Base-by-base conservation (phyloP, 1,139 yeast genomes). In the Suhomyces maxii region DNA sequence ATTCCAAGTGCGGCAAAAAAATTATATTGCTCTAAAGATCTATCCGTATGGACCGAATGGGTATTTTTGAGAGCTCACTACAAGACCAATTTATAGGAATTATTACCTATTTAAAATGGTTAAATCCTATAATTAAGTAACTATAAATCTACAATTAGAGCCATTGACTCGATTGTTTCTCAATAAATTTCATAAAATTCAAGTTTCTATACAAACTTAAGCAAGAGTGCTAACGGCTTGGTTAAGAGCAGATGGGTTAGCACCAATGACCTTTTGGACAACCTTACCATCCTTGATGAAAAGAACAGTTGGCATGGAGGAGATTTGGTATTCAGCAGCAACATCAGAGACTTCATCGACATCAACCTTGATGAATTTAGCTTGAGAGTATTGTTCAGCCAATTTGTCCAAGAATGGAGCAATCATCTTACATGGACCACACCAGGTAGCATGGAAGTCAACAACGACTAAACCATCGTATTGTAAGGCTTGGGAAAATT, bases 341-440 rank as follows among this genome's bases (percentile, higher is more conserved):
- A 89, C 79, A 23, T 82, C 85, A 40, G 86, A 78, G 55, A 83
- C 74, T 64, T 84, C 83, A 63, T 90, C 96, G 53, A 89, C 95
- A 61, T 89, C 96, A 48, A 89, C 80, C 77, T 89, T 89, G 78
- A 81, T 76, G 79, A 90, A 89, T 58, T 76, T 79, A 56, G 85
- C 91, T 41, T 73, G 68, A 33, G 68, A 42, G 67, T 70, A 70
- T 58, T 73, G 73, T 14, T 56, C 56, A 35, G 76, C 55, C 53
- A 86, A 79, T 65, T 86, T 83, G 54, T 86, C 89, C 57, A 89
- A 70, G 55, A 83, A 67, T 49, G 97, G 97, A 32, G 91, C 81
- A 67, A 89, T 83, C 61, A 87, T 87, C 67, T 86, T 86, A 73
- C 97, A 89, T 37, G 97, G 97, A 46, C 93, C 96, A 71, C 97